Percentiles rank a stretch among this genome's conserved stretches.
Conservation (phyloP, 176 grass and related monocot genomes). For the Ensete glaucum region DNA sequence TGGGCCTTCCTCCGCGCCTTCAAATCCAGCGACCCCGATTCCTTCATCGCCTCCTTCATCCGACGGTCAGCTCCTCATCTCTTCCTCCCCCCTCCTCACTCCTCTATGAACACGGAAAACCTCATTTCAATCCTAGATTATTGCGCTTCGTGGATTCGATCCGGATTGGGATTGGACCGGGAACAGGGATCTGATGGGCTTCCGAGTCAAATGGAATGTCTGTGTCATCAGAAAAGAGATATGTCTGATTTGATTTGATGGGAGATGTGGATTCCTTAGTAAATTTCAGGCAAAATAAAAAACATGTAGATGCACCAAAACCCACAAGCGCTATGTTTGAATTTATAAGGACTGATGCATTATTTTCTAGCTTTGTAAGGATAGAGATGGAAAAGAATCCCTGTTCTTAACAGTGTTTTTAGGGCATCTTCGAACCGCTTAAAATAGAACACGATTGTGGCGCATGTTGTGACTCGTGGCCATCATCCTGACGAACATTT, state of each 20-base stretch:
- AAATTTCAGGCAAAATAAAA: background rate
- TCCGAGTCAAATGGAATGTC: background rate
- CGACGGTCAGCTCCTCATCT: constrained; percentile 30
- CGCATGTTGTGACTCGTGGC: no score
- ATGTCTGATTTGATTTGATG: background rate
- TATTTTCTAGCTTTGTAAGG: no score
- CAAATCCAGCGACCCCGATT: constrained; percentile 63
- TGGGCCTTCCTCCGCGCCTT: constrained; percentile 71
- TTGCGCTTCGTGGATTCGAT: background rate
- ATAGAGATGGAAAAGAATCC: no score
- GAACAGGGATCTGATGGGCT: no score
- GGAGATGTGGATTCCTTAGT: background rate
- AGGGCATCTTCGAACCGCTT: no score
- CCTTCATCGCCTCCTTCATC: constrained; percentile 64
- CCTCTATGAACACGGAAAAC: background rate
- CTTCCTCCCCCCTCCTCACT: background rate
- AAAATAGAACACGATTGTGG: no score
- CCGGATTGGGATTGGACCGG: no score
- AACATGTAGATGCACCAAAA: no score
- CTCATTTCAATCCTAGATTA: background rate
- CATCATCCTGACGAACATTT: no score
- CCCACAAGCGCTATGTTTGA: no score
- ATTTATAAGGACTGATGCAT: no score
- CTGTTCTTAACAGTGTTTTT: no score
- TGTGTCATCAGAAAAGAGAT: background rate